Base-by-base conservation (phyloP, 202 grass and related monocot genomes). In the Dendrocalamus latiflorus region DNA sequence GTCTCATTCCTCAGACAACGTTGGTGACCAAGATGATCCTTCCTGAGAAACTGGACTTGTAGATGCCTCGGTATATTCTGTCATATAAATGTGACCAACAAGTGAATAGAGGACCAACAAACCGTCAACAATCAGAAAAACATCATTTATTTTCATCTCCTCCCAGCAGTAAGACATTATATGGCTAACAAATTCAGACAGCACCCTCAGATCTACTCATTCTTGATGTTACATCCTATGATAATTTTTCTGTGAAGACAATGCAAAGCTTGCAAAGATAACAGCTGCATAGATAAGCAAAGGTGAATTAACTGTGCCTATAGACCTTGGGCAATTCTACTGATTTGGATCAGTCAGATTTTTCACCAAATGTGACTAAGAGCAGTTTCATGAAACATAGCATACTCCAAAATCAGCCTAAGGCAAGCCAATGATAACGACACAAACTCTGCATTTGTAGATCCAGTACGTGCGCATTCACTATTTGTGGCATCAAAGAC, bases 11-110 rank as follows among this genome's bases (percentile, higher is more conserved):
- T 98, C 39, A 73, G 54, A 50, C 28, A 56, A 42, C 44, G 58
- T 50, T 78, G 87, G 50, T 67, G 68, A 30, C 77, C 47, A 82
- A 76, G 70, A 66, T 73, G 75, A 79, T 86, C 61, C 75, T 90
- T 90, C 74, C 89, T 91, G 60, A 87, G 89, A 70, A 93, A 75
- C 48, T 93, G 87, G 76, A 83, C 71, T 85, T 93, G 90, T 48
- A 93, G 77, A 91, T 95, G 89, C 15, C 87, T 88, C 3, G 87
- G 87, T 84, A 91, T 87, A 78, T 86, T 72, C 95, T 95, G 93
- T 60, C 78, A 88, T 72, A 85, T 43, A 79, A 87, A 91, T 37
- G 77, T 5, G 61, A 43, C 51, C 22, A 87, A 41, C 24, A 78
- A 78, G 67, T 66, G 42, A 88, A 41, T 41, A 85, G 20, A 81